These are phyloP conservation scores for Chalaropsis thielavioides DNA, from an alignment of 2,329 filamentous ascomycete genomes.

Conservation along the genomic window DNA sequence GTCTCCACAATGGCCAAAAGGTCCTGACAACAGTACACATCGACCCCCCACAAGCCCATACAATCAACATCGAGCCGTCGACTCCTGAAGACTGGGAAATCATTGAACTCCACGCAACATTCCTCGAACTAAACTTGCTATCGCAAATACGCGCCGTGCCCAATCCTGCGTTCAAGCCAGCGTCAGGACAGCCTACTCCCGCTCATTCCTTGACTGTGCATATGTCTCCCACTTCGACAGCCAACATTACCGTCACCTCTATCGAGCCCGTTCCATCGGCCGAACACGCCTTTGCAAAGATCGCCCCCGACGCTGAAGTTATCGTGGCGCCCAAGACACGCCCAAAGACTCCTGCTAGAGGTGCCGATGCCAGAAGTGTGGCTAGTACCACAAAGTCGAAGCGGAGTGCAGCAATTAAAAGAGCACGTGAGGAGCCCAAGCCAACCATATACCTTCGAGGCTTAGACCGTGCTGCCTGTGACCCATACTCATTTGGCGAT, in stretches of 20 bases:
- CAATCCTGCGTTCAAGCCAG: conserved; percentile 55
- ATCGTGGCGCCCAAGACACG: conserved; percentile 91
- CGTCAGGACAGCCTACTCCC: conserved; percentile 35
- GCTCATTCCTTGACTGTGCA: conserved; percentile 80
- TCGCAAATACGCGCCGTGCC: conserved; percentile 86
- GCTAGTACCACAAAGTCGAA: conserved; percentile 67
- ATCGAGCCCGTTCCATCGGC: conserved; percentile 59
- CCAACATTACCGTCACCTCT: conserved; percentile 74
- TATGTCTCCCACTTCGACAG: conserved; percentile 86
- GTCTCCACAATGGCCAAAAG: conserved; percentile 68
- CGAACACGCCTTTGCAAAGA: conserved; percentile 70
- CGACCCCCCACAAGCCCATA: conserved; percentile 81
- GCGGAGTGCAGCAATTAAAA: conserved; percentile 54
- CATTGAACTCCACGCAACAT: conserved; percentile 91
- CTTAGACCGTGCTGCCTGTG: conserved; percentile 53
- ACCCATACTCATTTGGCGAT: conserved; percentile 50
- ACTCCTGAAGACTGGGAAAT: conserved; percentile 98
- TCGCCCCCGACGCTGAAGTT: conserved; percentile 86
- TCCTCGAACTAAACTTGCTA: conserved; percentile 84
- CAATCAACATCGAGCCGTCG: conserved; percentile 89
- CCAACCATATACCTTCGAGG: conserved; percentile 65
- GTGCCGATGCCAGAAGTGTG: conserved; percentile 60
- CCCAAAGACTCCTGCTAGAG: conserved; percentile 40
- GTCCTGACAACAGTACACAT: conserved; percentile 60
- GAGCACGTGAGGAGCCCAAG: conserved; percentile 48